These are phyloP conservation scores for Heracleum sosnowskyi DNA, from an alignment of 129 eudicot genomes.

Conservation along the genomic window DNA sequence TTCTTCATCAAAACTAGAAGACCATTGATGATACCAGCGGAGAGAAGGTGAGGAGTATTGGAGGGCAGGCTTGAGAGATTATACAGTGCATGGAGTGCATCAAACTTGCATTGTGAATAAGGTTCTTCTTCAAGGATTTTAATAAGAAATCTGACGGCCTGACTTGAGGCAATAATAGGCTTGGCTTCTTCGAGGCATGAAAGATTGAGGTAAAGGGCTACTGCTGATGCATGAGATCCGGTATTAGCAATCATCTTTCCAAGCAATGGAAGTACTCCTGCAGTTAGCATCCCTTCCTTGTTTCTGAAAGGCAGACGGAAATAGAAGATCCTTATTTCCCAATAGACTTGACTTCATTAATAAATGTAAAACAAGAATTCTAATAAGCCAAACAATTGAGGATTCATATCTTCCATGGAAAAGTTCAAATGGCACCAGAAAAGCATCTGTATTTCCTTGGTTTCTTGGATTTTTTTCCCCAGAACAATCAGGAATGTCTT, in stretches of 20 bases:
- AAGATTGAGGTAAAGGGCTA: conserved; percentile 78
- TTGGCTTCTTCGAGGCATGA: conserved; percentile 91
- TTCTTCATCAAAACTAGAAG: conserved; percentile 43
- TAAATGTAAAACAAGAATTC: background rate
- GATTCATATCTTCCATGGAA: background rate
- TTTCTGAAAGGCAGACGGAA: conserved; percentile 47
- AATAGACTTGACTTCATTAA: no score
- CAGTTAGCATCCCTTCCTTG: conserved; percentile 80
- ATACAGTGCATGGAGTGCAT: conserved; percentile 79
- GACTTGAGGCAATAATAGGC: conserved; percentile 63
- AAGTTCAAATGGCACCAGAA: background rate
- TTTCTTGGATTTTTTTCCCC: background rate
- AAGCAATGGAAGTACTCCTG: conserved; percentile 59
- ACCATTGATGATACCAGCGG: conserved; percentile 51
- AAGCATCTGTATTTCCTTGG: background rate
- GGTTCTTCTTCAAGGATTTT: conserved; percentile 34
- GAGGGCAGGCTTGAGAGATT: conserved; percentile 65
- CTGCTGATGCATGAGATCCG: conserved; percentile 53
- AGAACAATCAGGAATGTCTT: background rate
- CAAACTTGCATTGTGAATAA: conserved; percentile 59
- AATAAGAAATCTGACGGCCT: conserved; percentile 66
- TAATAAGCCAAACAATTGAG: background rate
- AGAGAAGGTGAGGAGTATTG: conserved; percentile 63
- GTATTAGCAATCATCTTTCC: conserved; percentile 46
- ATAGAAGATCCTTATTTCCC: background rate